These are phyloP conservation scores for Obelidium mucronatum DNA, from an alignment of 192 early-diverging fungal genomes.

Conservation along the genomic window DNA sequence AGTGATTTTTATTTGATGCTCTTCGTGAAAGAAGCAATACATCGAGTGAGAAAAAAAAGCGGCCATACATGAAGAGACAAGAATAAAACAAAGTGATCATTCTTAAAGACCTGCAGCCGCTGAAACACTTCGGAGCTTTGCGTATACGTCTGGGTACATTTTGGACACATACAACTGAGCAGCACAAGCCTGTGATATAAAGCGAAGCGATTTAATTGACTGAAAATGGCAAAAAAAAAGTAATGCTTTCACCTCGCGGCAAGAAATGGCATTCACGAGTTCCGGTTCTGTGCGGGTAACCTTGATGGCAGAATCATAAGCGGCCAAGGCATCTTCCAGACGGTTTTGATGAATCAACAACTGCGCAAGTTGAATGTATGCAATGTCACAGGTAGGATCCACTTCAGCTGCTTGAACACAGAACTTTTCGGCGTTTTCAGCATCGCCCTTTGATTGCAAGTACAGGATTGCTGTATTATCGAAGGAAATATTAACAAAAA, in stretches of 20 bases:
- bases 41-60: too few relatives aligned
- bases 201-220: not conserved
- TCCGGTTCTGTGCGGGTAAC: slow-evolving; percentile 91
- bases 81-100: too few relatives aligned
- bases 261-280: slow-evolving; percentile 78
- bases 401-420: slow-evolving; percentile 85
- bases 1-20: too few relatives aligned
- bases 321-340: slow-evolving; percentile 82
- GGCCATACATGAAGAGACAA: too few relatives aligned
- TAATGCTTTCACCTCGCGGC: too few relatives aligned
- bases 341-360: slow-evolving; percentile 70
- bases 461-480: slow-evolving; percentile 53
- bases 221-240: slow-evolving; percentile 24
- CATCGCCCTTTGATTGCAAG: slow-evolving; percentile 79
- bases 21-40: too few relatives aligned
- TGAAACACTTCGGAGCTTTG: slow-evolving; percentile 21
- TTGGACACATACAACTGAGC: slow-evolving; percentile 34
- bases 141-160: slow-evolving; percentile 36
- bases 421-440: slow-evolving; percentile 74
- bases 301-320: slow-evolving; percentile 79
- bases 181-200: too few relatives aligned
- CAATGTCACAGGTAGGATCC: slow-evolving; percentile 96
- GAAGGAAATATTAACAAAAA: not conserved
- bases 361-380: slow-evolving; percentile 82
- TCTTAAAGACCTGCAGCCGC: too few relatives aligned